phyloP scores from a whole-genome alignment of 805 yeast genomes.

The Zygoascus flipseniorum region DNA sequence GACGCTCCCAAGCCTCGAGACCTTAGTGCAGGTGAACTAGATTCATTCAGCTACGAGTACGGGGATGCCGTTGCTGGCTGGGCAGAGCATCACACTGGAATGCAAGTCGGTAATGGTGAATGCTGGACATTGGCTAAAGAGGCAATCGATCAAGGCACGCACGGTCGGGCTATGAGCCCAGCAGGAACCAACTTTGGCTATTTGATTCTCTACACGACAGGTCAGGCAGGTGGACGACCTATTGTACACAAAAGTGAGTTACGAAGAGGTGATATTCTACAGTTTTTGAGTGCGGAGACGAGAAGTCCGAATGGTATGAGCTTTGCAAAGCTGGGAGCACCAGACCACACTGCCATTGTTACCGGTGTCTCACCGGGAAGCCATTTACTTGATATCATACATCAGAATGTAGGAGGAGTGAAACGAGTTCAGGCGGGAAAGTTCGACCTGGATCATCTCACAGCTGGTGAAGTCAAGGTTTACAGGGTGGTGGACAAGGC shows the following conservation, averaged over 20 bases:
- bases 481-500: slow-evolving; percentile 26
- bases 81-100: slow-evolving; percentile 27
- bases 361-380: slow-evolving; percentile 15
- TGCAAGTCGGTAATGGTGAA: slow-evolving; percentile 31
- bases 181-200: slow-evolving; percentile 27
- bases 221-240: slow-evolving; percentile 5
- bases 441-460: slow-evolving; percentile 22
- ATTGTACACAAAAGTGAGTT: slow-evolving; percentile 17
- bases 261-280: slow-evolving; percentile 31
- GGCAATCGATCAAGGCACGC: slow-evolving; percentile 23
- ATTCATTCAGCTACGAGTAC: slow-evolving; percentile 19
- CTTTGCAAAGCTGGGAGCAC: slow-evolving; percentile 22
- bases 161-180: slow-evolving; percentile 22
- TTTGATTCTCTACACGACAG: slow-evolving; percentile 17
- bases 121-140: slow-evolving; percentile 34
- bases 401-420: slow-evolving; percentile 28
- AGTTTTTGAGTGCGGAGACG: slow-evolving; percentile 25
- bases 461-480: slow-evolving; percentile 23
- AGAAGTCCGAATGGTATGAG: slow-evolving; percentile 13
- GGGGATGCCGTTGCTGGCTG: slow-evolving; percentile 28
- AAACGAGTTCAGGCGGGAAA: slow-evolving; percentile 24
- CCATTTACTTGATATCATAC: slow-evolving; percentile 15
- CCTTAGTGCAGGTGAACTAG: slow-evolving; percentile 21
- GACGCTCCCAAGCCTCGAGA: slow-evolving; percentile 36
- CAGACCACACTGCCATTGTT: slow-evolving; percentile 31